phyloP scores from a whole-genome alignment of 2,329 filamentous ascomycete species.

The Fusarium nematophilum region DNA sequence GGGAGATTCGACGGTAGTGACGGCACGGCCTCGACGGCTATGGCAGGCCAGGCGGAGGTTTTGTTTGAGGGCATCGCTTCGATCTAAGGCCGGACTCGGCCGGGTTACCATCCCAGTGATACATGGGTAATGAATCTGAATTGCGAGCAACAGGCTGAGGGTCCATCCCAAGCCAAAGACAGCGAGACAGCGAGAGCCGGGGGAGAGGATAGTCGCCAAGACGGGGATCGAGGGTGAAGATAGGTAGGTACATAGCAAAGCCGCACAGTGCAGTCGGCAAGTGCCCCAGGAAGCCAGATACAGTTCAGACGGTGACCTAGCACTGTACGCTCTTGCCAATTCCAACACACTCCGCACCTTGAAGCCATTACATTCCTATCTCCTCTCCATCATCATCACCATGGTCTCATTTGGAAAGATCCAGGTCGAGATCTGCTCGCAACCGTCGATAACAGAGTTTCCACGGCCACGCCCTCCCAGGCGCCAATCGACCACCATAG shows the following conservation, averaged over 20 bases:
- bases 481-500: background rate
- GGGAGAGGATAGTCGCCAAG: constrained; percentile 1
- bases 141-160: background rate
- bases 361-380: constrained; percentile 30
- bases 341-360: constrained; percentile 2
- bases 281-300: background rate
- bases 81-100: constrained; percentile 5
- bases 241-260: background rate
- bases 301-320: background rate
- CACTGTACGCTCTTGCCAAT: constrained; percentile 4
- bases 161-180: constrained; percentile 13
- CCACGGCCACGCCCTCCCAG: background rate
- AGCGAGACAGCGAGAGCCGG: constrained; percentile 8
- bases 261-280: background rate
- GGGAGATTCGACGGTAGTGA: background rate
- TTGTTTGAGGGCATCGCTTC: constrained; percentile 1
- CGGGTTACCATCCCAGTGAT: background rate
- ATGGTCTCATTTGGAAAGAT: background rate
- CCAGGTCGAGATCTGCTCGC: background rate
- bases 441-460: constrained; percentile 6
- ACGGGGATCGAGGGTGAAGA: background rate
- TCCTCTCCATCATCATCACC: constrained; percentile 9
- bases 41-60: constrained; percentile 13
- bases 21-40: constrained; percentile 1
- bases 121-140: background rate